Evolutionary conservation across 192 early-diverging fungal genomes (phyloP), one percentile per base, ranked within the genome.

Genomic region (Entomortierella beljakovae): DNA sequence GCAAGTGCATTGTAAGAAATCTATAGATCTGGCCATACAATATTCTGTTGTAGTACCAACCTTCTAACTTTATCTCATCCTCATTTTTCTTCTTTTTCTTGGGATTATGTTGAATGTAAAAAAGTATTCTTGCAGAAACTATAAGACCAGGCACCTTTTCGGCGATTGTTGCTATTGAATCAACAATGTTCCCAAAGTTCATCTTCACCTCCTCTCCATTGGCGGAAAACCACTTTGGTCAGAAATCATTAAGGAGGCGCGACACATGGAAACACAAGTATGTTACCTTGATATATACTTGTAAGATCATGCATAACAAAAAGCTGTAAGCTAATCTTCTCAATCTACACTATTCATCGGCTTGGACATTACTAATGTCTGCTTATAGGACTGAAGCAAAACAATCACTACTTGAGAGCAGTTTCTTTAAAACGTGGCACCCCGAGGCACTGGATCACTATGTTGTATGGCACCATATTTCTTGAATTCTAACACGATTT

Each of bases 361-460:
- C 13, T n/a, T 40, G 37, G 37, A 40, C 37, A 9, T 13, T 40
- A 6, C 13, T 40, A 40, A 40, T 9, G 7, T 6, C 25, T 43
- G 10, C 23, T 48, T 40, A 20, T 6, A 50, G 48, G 33, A 62
- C 69, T 16, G 73, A 56, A 5, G 71, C 71, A 9, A 54, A 62
- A 15, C 46, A 63, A 15, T 56, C 46, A 0, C 72, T 86, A 13
- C 16, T 61, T 20, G 46, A 58, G 22, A 77, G 68, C 38, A 26
- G 38, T n/a, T 85, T 86, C 55, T 88, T 74, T 32, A 64, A 75
- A 48, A 46, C 46, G 0, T 88, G 85, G 68, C 80, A 84, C 53
- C 75, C 84, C 42, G 87, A 89, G 29, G 80, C 81, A 40, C 60
- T 89, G 26, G 77, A 89, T 18, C 46, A 84, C 13, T 87, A 86